Percentiles rank a stretch among this genome's conserved stretches.
These are phyloP conservation scores for Clarkia xantiana DNA, from an alignment of 345 rosid species.

Conservation along the genomic window DNA sequence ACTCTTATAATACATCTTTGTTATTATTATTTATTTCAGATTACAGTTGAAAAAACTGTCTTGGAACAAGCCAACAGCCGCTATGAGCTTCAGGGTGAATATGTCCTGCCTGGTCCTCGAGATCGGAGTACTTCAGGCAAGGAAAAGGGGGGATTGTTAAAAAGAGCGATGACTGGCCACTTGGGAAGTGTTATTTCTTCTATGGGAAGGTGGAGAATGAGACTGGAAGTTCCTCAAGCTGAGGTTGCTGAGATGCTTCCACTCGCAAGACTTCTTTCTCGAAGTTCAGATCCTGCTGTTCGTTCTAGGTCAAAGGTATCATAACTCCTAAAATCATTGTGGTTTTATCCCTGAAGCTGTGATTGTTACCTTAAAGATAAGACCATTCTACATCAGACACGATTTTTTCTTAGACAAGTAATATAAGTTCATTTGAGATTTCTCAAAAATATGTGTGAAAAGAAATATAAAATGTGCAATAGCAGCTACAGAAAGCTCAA, in stretches of 20 bases:
- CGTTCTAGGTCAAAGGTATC: conserved; percentile 86
- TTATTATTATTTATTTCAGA: conserved; percentile 23
- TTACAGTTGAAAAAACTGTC: conserved; percentile 84
- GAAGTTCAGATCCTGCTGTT: conserved; percentile 96
- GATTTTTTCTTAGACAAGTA: too few relatives aligned
- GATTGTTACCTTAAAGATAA: too few relatives aligned
- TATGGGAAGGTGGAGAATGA: conserved; percentile 99
- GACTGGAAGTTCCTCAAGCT: conserved; percentile 97
- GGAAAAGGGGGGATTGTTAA: conserved; percentile 60
- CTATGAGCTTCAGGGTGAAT: conserved; percentile 99
- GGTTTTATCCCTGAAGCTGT: too few relatives aligned
- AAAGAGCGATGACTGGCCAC: conserved; percentile 91
- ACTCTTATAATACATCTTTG: background rate
- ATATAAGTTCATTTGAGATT: too few relatives aligned
- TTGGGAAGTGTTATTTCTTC: conserved; percentile 92
- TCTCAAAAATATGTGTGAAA: too few relatives aligned
- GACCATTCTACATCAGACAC: too few relatives aligned
- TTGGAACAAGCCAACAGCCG: conserved; percentile 79
- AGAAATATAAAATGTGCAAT: too few relatives aligned
- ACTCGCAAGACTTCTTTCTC: conserved; percentile 90
- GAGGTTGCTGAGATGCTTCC: conserved; percentile 99
- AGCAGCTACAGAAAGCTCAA: too few relatives aligned
- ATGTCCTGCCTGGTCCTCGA: conserved; percentile 89
- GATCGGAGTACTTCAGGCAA: conserved; percentile 65
- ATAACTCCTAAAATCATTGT: conserved; percentile 6